Conservation (phyloP, 768 basidiomycete genomes). For the Russula sp. region DNA sequence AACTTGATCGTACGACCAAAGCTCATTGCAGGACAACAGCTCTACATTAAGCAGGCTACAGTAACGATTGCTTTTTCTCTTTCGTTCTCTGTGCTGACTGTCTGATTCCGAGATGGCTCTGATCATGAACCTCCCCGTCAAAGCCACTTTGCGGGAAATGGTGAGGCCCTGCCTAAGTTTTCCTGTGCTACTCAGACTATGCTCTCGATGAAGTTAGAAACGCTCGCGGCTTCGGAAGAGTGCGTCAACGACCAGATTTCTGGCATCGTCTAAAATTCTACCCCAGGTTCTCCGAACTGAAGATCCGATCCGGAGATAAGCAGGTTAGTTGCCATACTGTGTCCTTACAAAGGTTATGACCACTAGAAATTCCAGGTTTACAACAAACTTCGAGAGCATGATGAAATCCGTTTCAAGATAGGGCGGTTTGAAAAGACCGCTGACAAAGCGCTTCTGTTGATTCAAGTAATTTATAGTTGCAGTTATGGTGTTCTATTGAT, state of each 20-base stretch:
- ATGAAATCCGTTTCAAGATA: slow-evolving; percentile 74
- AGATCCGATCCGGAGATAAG: slow-evolving; percentile 73
- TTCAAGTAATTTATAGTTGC: slow-evolving; percentile 48
- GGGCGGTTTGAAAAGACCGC: slow-evolving; percentile 62
- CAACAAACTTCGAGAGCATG: slow-evolving; percentile 61
- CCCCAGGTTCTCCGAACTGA: slow-evolving; percentile 59
- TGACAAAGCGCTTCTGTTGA: slow-evolving; percentile 77
- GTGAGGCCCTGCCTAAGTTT: slow-evolving; percentile 36
- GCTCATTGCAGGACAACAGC: slow-evolving; percentile 41
- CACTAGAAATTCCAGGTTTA: slow-evolving; percentile 36
- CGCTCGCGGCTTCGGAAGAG: slow-evolving; percentile 27
- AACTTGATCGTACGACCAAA: neutral
- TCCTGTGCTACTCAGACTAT: neutral
- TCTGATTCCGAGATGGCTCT: slow-evolving; percentile 49
- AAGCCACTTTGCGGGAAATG: slow-evolving; percentile 56
- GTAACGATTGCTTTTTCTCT: slow-evolving; percentile 10
- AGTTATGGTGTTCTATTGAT: slow-evolving; percentile 11
- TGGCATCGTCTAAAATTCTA: neutral
- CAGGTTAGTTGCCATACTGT: slow-evolving; percentile 35
- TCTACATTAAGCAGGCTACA: slow-evolving; percentile 5
- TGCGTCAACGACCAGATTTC: slow-evolving; percentile 2
- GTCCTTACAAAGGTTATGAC: neutral
- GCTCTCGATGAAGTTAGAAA: slow-evolving; percentile 21
- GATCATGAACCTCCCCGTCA: slow-evolving; percentile 53
- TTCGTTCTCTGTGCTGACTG: neutral